These are phyloP conservation scores for Ceratocystis cacaofunesta DNA, from an alignment of 2,329 filamentous ascomycete species.

Conservation along the genomic window DNA sequence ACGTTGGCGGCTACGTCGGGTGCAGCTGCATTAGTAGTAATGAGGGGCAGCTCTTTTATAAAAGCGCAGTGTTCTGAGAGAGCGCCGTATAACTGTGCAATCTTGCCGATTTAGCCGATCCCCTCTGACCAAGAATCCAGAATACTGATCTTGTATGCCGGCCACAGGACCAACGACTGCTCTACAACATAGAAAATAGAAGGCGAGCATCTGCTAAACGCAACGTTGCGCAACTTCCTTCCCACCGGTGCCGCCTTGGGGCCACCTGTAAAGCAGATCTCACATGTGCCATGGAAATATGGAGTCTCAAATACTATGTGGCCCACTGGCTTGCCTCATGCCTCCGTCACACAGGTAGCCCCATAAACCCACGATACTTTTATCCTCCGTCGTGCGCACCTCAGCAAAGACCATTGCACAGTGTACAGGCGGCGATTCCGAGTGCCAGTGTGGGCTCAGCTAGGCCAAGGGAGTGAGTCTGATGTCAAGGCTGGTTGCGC, in stretches of 20 bases:
- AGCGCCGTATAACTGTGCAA: slow-evolving; percentile 49
- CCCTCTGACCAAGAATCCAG: neutral
- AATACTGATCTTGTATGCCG: too few relatives aligned
- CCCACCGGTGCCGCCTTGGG: slow-evolving; percentile 45
- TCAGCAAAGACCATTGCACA: slow-evolving; percentile 42
- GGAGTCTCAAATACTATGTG: slow-evolving; percentile 48
- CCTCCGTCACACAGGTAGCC: slow-evolving; percentile 33
- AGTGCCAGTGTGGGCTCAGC: slow-evolving; percentile 38
- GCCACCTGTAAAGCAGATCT: slow-evolving; percentile 41
- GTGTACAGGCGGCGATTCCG: slow-evolving; percentile 36
- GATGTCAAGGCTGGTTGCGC: slow-evolving; percentile 43
- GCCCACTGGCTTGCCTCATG: slow-evolving; percentile 38
- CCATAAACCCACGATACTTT: slow-evolving; percentile 38
- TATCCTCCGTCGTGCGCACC: slow-evolving; percentile 33
- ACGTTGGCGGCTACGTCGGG: slow-evolving; percentile 38
- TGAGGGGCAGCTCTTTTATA: slow-evolving; percentile 41
- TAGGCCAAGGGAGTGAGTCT: slow-evolving; percentile 36
- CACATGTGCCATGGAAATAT: slow-evolving; percentile 48
- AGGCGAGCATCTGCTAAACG: slow-evolving; percentile 35
- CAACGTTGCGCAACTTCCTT: slow-evolving; percentile 33
- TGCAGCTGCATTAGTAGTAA: slow-evolving; percentile 39
- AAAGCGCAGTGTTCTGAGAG: slow-evolving; percentile 36
- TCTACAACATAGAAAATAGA: slow-evolving; percentile 36
- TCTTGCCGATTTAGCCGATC: slow-evolving; percentile 22
- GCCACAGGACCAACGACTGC: slow-evolving; percentile 15